These are phyloP conservation scores for Mallotus nudiflorus DNA, from an alignment of 345 rosid genomes.

Conservation along the genomic window DNA sequence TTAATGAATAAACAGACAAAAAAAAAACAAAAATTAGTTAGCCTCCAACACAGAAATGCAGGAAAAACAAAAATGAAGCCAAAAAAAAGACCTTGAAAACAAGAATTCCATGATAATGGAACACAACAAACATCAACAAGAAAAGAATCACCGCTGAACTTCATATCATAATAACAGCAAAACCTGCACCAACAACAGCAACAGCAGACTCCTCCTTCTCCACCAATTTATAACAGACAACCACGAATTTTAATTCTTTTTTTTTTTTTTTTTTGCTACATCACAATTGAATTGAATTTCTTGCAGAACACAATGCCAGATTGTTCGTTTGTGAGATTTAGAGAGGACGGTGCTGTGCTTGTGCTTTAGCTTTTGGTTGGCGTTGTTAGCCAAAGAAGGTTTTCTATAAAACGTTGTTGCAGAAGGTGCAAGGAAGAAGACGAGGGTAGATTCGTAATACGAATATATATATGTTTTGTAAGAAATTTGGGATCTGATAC, in stretches of 20 bases:
- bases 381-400: too few species aligned
- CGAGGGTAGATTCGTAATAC: conserved; percentile 2
- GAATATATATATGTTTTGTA: neutral
- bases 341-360: too few species aligned
- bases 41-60: neutral
- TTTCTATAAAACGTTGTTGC: too few species aligned
- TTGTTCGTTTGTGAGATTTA: too few species aligned
- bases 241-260: too few species aligned
- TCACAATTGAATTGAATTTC: too few species aligned
- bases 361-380: too few species aligned
- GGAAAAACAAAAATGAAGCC: conserved; percentile 14
- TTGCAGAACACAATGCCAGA: too few species aligned
- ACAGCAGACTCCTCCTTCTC: too few species aligned
- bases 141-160: conserved; percentile 35
- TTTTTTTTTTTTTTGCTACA: too few species aligned
- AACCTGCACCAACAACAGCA: neutral
- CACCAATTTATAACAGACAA: too few species aligned
- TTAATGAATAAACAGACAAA: too few species aligned
- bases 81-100: conserved; percentile 19
- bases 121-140: conserved; percentile 8
- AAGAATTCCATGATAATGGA: conserved; percentile 36
- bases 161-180: conserved; percentile 28
- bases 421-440: neutral
- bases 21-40: neutral
- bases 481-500: neutral